A percentile compares a stretch with the other conserved stretches of the same genome.
phyloP scores from a whole-genome alignment of 2,329 filamentous ascomycete species.

The Coniochaeta pulveracea region DNA sequence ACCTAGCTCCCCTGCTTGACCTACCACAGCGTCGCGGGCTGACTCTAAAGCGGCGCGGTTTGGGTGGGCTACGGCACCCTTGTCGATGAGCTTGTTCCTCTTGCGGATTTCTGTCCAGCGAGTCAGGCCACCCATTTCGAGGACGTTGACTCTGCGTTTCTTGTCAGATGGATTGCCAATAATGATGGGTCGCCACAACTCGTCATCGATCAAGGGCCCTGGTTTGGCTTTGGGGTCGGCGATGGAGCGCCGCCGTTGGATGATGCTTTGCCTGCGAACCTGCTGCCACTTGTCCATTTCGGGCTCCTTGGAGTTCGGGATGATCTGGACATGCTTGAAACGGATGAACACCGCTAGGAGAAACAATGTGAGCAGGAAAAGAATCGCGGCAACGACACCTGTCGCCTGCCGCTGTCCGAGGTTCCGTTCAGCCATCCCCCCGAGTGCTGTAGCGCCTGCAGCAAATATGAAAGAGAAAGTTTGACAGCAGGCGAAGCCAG shows the following conservation, averaged over 20 bases:
- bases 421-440: conserved; percentile 53
- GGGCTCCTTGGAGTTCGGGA: conserved; percentile 46
- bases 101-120: conserved; percentile 63
- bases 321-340: conserved; percentile 56
- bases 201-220: conserved; percentile 32
- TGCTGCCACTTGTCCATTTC: conserved; percentile 43
- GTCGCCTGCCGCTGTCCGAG: conserved; percentile 59
- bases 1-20: conserved; percentile 15
- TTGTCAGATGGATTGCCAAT: conserved; percentile 62
- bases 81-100: conserved; percentile 46
- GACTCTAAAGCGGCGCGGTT: conserved; percentile 21
- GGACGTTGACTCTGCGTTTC: conserved; percentile 56
- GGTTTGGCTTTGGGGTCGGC: conserved; percentile 14
- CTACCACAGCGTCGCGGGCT: conserved; percentile 18
- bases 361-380: conserved; percentile 52
- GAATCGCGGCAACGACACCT: conserved; percentile 54
- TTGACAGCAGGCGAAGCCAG: conserved; percentile 62
- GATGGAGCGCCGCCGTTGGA: conserved; percentile 23
- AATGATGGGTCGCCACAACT: conserved; percentile 57
- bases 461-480: conserved; percentile 58
- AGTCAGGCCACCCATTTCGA: conserved; percentile 58
- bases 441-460: conserved; percentile 55
- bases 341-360: conserved; percentile 51
- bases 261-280: conserved; percentile 35
- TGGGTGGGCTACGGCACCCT: conserved; percentile 17